A percentile compares a stretch with the other conserved stretches of the same genome.
Conservation (phyloP, 306 rosid genomes). For the Echinosophora koreensis region DNA sequence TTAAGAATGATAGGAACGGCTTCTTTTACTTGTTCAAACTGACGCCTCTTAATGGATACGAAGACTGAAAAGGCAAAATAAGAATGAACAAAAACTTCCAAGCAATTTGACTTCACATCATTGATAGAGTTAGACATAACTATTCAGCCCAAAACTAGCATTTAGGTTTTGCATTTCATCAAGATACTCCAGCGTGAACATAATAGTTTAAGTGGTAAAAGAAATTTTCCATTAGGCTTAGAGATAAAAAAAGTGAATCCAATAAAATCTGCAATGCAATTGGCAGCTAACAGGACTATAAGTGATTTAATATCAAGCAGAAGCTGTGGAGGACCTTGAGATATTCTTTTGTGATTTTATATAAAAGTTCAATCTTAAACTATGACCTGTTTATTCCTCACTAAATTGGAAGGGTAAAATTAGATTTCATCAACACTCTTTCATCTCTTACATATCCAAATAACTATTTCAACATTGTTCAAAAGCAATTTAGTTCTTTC, state of each 20-base stretch:
- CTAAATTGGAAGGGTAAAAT: not conserved
- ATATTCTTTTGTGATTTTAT: conserved; percentile 5
- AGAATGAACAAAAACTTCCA: conserved; percentile 30
- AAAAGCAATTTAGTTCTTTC: conserved; percentile 14
- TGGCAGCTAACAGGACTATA: conserved; percentile 18
- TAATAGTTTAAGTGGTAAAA: not conserved
- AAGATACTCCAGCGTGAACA: conserved; percentile 30
- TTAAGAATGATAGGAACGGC: conserved; percentile 74
- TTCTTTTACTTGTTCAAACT: conserved; percentile 77
- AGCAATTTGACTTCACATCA: conserved; percentile 40
- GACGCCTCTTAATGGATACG: conserved; percentile 78
- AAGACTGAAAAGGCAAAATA: conserved; percentile 67
- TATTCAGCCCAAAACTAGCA: conserved; percentile 38
- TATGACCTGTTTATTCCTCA: conserved; percentile 11
- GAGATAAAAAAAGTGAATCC: not conserved
- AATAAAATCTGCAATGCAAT: conserved; percentile 20
- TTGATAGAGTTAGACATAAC: conserved; percentile 20
- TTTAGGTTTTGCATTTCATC: conserved; percentile 36
- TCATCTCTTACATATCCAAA: conserved; percentile 26
- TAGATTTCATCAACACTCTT: conserved; percentile 18
- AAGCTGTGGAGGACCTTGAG: conserved; percentile 3
- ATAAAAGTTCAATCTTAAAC: conserved; percentile 18
- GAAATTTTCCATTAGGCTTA: conserved; percentile 7
- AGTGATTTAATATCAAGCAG: conserved; percentile 26
- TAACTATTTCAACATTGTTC: not conserved